Percentiles rank a stretch among this genome's conserved stretches.
These are phyloP conservation scores for Acanthamoeba healyi DNA, from an alignment of 208 protist species.

Conservation along the genomic window DNA sequence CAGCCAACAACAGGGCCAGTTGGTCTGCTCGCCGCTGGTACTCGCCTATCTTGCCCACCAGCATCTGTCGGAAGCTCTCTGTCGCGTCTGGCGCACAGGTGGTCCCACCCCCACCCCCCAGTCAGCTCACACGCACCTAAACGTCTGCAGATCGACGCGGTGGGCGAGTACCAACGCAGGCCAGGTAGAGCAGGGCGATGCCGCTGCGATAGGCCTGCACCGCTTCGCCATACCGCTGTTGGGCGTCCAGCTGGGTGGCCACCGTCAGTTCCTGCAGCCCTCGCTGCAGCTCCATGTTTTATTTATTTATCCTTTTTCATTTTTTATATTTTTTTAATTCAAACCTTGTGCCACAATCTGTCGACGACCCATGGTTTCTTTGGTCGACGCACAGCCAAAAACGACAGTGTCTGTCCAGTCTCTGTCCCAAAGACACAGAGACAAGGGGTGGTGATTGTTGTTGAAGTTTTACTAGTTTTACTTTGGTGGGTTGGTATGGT, in stretches of 20 bases:
- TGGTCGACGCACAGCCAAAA: no score
- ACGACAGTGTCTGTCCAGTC: no score
- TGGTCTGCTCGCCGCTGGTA: slow-evolving; percentile 15
- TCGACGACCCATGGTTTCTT: no score
- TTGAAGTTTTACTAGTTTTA: no score
- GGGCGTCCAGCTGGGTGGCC: slow-evolving; percentile 33
- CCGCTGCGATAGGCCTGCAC: not conserved
- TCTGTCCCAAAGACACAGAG: no score
- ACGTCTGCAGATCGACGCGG: not conserved
- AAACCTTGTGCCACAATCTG: no score
- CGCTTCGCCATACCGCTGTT: not conserved
- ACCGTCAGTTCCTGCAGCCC: slow-evolving; percentile 3
- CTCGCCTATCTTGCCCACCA: slow-evolving; percentile 9
- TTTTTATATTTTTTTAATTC: not conserved
- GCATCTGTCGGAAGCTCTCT: not conserved
- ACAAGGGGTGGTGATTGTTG: no score
- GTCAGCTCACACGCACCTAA: no score
- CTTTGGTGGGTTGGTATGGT: no score
- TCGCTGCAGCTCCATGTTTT: slow-evolving; percentile 13
- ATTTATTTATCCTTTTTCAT: not conserved
- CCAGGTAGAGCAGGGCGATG: slow-evolving; percentile 42
- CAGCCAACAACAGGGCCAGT: not conserved
- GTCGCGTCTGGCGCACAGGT: not conserved
- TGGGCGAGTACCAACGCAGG: not conserved
- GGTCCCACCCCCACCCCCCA: not conserved